Conservation (phyloP, 805 yeast species). For the Saccharomycopsis oosterbeekiorum region DNA sequence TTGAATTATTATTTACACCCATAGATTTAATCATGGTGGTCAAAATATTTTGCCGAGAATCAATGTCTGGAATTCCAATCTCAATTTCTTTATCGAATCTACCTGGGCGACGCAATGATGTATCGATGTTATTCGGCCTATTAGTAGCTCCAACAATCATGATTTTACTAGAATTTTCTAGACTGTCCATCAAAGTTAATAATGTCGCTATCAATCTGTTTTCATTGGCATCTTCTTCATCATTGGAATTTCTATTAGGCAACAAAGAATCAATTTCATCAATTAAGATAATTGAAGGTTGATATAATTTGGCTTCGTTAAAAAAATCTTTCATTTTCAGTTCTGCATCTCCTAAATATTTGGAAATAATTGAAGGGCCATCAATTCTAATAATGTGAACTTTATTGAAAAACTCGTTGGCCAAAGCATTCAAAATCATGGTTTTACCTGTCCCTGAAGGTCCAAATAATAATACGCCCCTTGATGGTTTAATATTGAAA, state of each 20-base stretch:
- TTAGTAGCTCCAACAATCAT: slow-evolving; percentile 66
- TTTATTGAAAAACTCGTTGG: slow-evolving; percentile 47
- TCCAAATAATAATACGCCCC: slow-evolving; percentile 90
- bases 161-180: slow-evolving; percentile 55
- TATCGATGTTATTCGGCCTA: slow-evolving; percentile 57
- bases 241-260: slow-evolving; percentile 45
- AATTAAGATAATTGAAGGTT: slow-evolving; percentile 79
- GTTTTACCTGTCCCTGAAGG: slow-evolving; percentile 98
- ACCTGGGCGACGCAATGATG: slow-evolving; percentile 77
- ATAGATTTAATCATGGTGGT: slow-evolving; percentile 33
- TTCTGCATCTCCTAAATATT: slow-evolving; percentile 92
- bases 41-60: slow-evolving; percentile 67
- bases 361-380: slow-evolving; percentile 88
- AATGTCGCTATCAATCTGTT: slow-evolving; percentile 84
- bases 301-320: slow-evolving; percentile 73
- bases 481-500: slow-evolving; percentile 86
- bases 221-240: slow-evolving; percentile 39
- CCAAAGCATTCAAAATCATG: slow-evolving; percentile 73
- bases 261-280: slow-evolving; percentile 93
- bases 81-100: slow-evolving; percentile 85
- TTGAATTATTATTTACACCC: slow-evolving; percentile 35
- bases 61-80: slow-evolving; percentile 84
- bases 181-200: slow-evolving; percentile 70
- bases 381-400: slow-evolving; percentile 82
- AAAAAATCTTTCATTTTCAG: slow-evolving; percentile 71